Evolutionary conservation across 768 basidiomycete species (phyloP), one percentile per base, ranked within the genome.

Genomic region (Pulveroboletus sp.): DNA sequence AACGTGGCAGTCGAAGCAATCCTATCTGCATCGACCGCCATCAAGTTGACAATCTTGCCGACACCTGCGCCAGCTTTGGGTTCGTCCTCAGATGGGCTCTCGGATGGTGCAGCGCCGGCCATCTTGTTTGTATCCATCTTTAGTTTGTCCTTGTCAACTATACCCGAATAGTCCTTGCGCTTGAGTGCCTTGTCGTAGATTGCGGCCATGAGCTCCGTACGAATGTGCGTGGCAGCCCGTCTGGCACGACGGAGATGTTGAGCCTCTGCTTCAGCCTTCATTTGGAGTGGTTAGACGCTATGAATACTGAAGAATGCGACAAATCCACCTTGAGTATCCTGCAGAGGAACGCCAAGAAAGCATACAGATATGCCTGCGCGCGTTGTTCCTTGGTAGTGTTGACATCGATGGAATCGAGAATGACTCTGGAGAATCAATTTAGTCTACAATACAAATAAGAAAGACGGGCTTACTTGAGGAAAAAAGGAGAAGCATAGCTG

Each of bases 111-210:
- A 23, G 45, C 6, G 16, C 60, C 62, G 9, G 57, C 53, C 29
- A 56, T 62, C 24, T 51, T 63, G 19, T 56, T 56, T 6, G 58
- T 58, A 7, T 55, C 57, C 4, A 61, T 58, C 20, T 64, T 60
- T 2, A 51, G 49, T n/a, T 68, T 70, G 33, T 72, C 75, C 60
- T 78, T 77, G 44, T 81, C 74, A 10, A 88, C 73, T 33, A 90
- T 72, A 1, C 92, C 93, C 0, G 88, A 89, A 50, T 83, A 88
- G 62, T 94, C 93, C 60, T 82, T 85, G 25, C 94, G 72, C 64
- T 85, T 87, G 31, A 95, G 69, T 1, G 91, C 80, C 64, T 97
- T 97, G 65, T 92, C 87, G 60, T 94, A 95, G 45, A 95, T 89
- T 2, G 84, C 69, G 0, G 88, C 83, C 84, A 90, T 93, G 16